Conservation (phyloP, 176 grass and related monocot genomes). For the Miscanthus lutarioriparius region DNA sequence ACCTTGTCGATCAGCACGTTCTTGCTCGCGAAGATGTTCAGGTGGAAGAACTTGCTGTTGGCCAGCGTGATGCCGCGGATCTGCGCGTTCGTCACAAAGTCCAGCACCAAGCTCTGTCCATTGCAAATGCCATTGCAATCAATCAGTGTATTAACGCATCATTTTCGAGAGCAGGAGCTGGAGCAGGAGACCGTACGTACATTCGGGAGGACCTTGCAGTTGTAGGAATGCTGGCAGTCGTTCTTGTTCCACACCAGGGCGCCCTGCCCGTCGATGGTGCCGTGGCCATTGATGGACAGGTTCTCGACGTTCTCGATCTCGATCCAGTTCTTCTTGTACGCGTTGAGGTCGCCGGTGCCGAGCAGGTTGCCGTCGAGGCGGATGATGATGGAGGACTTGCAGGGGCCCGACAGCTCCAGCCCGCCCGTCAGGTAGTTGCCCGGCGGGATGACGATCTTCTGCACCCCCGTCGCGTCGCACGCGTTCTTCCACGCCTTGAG, state of each 20-base stretch:
- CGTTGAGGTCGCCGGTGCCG: slow-evolving; percentile 56
- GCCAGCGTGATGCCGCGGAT: slow-evolving; percentile 36
- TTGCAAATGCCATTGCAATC: background rate
- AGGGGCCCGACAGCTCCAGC: slow-evolving; percentile 49
- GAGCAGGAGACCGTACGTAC: no score
- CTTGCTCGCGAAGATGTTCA: slow-evolving; percentile 49
- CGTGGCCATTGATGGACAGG: slow-evolving; percentile 46
- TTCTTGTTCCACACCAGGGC: slow-evolving; percentile 55
- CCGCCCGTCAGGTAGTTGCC: slow-evolving; percentile 48
- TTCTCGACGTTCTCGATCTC: slow-evolving; percentile 44
- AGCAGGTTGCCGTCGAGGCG: slow-evolving; percentile 56
- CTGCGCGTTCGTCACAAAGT: slow-evolving; percentile 39
- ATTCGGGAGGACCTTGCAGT: slow-evolving; percentile 57
- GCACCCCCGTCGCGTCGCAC: slow-evolving; percentile 35
- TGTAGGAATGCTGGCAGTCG: slow-evolving; percentile 45
- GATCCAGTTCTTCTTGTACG: slow-evolving; percentile 60
- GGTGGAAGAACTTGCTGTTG: slow-evolving; percentile 82
- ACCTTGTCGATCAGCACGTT: slow-evolving; percentile 51
- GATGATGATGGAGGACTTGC: slow-evolving; percentile 52
- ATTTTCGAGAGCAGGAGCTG: no score
- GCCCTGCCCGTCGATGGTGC: slow-evolving; percentile 63
- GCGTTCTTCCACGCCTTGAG: slow-evolving; percentile 57
- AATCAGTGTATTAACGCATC: background rate
- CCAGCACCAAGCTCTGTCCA: slow-evolving; percentile 56
- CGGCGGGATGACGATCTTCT: slow-evolving; percentile 47